Conservation (phyloP, 208 protist genomes). For the Crithidia acanthocephali region DNA sequence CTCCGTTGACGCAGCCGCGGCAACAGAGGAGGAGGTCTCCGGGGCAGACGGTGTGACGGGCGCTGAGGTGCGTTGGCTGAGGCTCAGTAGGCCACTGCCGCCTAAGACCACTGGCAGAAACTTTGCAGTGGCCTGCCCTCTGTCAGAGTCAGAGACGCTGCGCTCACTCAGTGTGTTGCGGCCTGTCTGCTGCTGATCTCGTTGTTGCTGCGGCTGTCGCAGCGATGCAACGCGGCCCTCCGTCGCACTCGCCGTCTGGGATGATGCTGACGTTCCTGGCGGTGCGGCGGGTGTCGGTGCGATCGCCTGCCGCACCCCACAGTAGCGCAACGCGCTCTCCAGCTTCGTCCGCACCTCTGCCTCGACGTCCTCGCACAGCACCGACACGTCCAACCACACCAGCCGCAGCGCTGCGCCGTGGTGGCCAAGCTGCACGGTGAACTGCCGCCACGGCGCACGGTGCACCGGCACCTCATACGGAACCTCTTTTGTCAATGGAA, state of each 20-base stretch:
- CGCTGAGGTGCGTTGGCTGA: conserved; percentile 19
- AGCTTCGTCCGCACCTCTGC: conserved; percentile 48
- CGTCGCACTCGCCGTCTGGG: too few relatives aligned
- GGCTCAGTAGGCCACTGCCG: conserved; percentile 14
- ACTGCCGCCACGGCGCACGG: conserved; percentile 42
- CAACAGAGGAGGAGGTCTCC: background rate
- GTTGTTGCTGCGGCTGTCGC: background rate
- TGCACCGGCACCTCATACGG: conserved; percentile 50
- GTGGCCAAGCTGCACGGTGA: conserved; percentile 51
- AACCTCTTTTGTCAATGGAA: conserved; percentile 27
- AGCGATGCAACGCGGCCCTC: background rate
- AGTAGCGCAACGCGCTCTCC: conserved; percentile 46
- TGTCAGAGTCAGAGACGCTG: background rate
- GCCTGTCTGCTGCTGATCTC: background rate
- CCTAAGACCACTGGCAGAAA: background rate
- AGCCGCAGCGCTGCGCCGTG: conserved; percentile 59
- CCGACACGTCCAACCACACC: conserved; percentile 51
- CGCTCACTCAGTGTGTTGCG: conserved; percentile 12
- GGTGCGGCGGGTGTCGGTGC: too few relatives aligned
- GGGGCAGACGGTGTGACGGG: conserved; percentile 38
- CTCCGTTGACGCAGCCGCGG: background rate
- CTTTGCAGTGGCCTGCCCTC: background rate
- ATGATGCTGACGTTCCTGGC: too few relatives aligned
- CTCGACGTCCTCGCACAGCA: conserved; percentile 54
- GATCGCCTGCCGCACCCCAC: conserved; percentile 45